These are phyloP conservation scores for Entonaema liquescens DNA, from an alignment of 495 filamentous ascomycete species.

Conservation along the genomic window DNA sequence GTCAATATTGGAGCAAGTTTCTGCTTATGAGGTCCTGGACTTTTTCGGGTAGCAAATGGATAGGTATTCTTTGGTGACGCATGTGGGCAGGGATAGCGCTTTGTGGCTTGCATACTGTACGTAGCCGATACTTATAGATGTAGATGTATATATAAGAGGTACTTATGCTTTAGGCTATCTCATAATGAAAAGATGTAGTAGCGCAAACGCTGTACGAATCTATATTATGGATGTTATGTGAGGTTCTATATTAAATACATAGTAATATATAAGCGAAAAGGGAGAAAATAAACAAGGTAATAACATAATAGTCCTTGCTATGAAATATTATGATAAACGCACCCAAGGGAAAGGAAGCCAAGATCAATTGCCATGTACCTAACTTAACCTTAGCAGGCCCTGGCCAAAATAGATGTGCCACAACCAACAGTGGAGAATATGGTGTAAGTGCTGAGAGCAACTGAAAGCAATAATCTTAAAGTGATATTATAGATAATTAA, in stretches of 20 bases:
- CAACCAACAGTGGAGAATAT: no score
- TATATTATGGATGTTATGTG: not conserved
- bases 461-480: no score
- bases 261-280: not conserved
- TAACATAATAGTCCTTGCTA: not conserved
- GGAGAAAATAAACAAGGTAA: not conserved
- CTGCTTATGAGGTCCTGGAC: not conserved
- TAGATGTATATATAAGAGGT: no score
- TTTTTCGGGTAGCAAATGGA: constrained; percentile 30
- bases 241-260: not conserved
- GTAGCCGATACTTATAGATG: not conserved
- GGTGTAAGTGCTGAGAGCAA: no score
- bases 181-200: no score
- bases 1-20: constrained; percentile 21
- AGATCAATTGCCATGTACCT: no score
- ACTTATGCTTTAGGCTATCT: no score
- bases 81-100: constrained; percentile 36
- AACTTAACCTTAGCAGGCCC: no score
- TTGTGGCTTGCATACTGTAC: constrained; percentile 9
- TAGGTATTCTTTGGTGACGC: constrained; percentile 38
- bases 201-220: not conserved
- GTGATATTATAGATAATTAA: no score
- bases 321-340: not conserved
- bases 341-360: not conserved
- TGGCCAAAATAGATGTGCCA: no score